Evolutionary conservation across 345 rosid genomes (phyloP).

Genomic region (Syzygium jambos): DNA sequence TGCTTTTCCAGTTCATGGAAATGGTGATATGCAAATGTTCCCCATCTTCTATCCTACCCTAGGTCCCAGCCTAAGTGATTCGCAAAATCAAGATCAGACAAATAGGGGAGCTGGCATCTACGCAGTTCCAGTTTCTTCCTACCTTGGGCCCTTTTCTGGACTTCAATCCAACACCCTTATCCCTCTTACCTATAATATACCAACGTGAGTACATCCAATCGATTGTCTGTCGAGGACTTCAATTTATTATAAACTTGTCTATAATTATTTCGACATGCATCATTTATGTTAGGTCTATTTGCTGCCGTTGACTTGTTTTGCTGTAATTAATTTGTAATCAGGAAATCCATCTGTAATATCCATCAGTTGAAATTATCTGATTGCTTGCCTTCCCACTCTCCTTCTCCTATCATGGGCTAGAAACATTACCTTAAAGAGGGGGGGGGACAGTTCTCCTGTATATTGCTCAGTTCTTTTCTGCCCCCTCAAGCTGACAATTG

Average conservation of each 20-base stretch:
- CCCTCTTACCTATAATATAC: constrained; percentile 83
- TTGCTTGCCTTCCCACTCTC: background rate
- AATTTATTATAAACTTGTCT: background rate
- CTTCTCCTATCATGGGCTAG: background rate
- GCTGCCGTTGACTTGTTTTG: background rate
- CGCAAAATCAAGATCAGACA: constrained; percentile 49
- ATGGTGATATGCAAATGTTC: constrained; percentile 47
- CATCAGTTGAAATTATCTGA: background rate
- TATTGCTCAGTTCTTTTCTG: background rate
- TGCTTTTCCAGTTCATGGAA: constrained; percentile 26
- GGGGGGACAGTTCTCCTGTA: background rate
- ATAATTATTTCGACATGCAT: background rate
- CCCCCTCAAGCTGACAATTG: background rate
- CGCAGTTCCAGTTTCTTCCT: constrained; percentile 69
- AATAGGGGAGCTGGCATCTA: constrained; percentile 82
- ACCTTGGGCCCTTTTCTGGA: constrained; percentile 50
- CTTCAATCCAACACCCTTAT: constrained; percentile 64
- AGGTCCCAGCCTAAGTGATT: constrained; percentile 24
- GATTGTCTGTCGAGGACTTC: background rate
- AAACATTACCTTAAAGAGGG: background rate
- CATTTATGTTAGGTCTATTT: background rate
- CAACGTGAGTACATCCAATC: constrained; percentile 55
- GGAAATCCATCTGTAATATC: background rate
- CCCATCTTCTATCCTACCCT: constrained; percentile 55
- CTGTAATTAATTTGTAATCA: background rate